These are phyloP conservation scores for Rubroboletus pulcherrimus DNA, from an alignment of 768 basidiomycete genomes.

Conservation along the genomic window DNA sequence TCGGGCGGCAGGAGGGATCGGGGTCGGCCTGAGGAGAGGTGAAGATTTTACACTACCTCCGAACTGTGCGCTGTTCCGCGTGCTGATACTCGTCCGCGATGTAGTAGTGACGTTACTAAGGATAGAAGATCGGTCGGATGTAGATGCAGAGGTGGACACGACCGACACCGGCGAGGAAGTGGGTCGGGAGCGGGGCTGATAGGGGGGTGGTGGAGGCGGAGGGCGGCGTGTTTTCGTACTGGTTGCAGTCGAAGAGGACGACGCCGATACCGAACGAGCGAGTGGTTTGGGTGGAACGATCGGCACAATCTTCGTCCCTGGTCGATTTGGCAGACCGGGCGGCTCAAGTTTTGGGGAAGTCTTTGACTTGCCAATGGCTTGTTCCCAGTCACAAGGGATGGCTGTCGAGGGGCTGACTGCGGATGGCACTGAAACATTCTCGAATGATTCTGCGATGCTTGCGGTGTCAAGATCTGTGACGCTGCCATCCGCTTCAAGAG, in stretches of 20 bases:
- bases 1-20: conserved; percentile 61
- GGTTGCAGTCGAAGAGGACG: conserved; percentile 35
- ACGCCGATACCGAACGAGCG: conserved; percentile 32
- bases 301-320: conserved; percentile 19
- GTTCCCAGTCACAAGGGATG: conserved; percentile 50
- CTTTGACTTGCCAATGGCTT: conserved; percentile 35
- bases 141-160: conserved; percentile 36
- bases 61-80: conserved; percentile 28
- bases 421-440: conserved; percentile 57
- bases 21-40: conserved; percentile 52
- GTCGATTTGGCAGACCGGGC: conserved; percentile 49
- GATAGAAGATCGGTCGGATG: conserved; percentile 64
- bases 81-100: conserved; percentile 38
- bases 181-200: conserved; percentile 25
- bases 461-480: conserved; percentile 44
- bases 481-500: conserved; percentile 39
- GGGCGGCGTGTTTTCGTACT: conserved; percentile 40
- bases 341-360: conserved; percentile 31
- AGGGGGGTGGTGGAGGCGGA: conserved; percentile 35
- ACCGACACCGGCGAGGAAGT: conserved; percentile 38
- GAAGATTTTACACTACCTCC: conserved; percentile 15
- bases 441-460: conserved; percentile 71
- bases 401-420: conserved; percentile 51
- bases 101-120: conserved; percentile 43
- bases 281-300: conserved; percentile 29